Evolutionary conservation across 2,329 filamentous ascomycete genomes (phyloP), one percentile per base, ranked within the genome.

Genomic region (Alternaria sp.): DNA sequence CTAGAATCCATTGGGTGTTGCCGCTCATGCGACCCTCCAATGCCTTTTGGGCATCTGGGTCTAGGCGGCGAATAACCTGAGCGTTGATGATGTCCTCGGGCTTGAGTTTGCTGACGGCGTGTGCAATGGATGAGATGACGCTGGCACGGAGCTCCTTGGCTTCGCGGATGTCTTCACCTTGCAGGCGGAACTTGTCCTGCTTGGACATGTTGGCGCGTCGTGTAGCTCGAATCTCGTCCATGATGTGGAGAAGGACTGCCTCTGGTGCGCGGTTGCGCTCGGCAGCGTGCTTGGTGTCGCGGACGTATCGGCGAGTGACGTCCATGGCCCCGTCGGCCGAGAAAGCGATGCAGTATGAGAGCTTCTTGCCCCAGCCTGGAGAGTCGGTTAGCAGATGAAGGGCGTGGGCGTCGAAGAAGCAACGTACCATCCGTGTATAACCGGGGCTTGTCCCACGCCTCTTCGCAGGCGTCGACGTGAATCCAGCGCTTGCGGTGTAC

Each of bases 321-420:
- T 89, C 87, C 69, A 84, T 86, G 59, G 85, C 86, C 54, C 87
- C 95, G 61, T 99, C 95, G 56, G 92, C 93, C 11, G 93, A 96
- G 76, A 99, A 99, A 51, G 94, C 95, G 60, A 99, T 89, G 81
- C 93, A 97, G 80, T 99, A 99, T 0, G 92, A 93, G 82, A 98
- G 91, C 81, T 95, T 96, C 83, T 95, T 95, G 68, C 90, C 88
- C 95, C 95, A 99, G 60, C 93, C 86, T 88, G 63, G 31, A 54
- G 39, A 23, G 21, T 17, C 9, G 3, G 60, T 68, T 54, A 67
- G 65, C 58, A 36, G 28, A 36, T 49, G 48, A 29, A n/a, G 28
- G 54, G 45, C 23, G 23, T 7, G 13, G 46, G 26, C 9, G n/a
- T 31, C 28, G 37, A 40, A 34, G 49, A 24, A 56, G 23, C 37